phyloP scores from a whole-genome alignment of 106 monocot genomes.

The Dioscorea zingiberensis region DNA sequence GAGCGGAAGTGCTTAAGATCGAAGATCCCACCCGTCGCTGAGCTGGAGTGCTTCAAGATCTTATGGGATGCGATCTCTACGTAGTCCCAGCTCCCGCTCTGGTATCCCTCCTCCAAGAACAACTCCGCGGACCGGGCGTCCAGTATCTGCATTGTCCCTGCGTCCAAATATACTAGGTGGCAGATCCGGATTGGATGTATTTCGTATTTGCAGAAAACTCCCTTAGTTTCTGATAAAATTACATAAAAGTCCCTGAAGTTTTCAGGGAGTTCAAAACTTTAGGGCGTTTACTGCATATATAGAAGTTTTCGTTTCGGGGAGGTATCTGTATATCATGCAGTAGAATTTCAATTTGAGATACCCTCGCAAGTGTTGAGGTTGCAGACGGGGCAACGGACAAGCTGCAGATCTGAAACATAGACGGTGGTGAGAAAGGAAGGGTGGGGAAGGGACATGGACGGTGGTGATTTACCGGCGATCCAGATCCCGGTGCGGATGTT shows the following conservation, averaged over 20 bases:
- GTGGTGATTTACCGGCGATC: constrained; percentile 45
- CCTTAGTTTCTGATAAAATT: too few relatives aligned
- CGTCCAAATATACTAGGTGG: not conserved
- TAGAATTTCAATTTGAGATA: constrained; percentile 1
- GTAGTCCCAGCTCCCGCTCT: constrained; percentile 54
- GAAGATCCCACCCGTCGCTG: constrained; percentile 65
- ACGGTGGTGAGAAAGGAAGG: not conserved
- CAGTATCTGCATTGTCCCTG: constrained; percentile 91
- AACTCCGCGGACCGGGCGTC: constrained; percentile 74
- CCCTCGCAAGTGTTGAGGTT: constrained; percentile 75
- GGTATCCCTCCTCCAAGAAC: constrained; percentile 67
- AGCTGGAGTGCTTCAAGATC: constrained; percentile 26
- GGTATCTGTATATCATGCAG: too few relatives aligned
- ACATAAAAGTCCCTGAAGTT: too few relatives aligned
- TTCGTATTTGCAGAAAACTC: too few relatives aligned
- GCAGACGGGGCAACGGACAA: constrained; percentile 65
- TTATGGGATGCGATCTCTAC: constrained; percentile 54
- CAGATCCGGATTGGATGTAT: too few relatives aligned
- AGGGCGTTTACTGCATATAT: too few relatives aligned
- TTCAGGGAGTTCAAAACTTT: too few relatives aligned
- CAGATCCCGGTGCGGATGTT: constrained; percentile 53
- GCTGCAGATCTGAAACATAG: constrained; percentile 52
- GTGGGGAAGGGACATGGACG: not conserved
- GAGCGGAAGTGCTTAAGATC: constrained; percentile 44
- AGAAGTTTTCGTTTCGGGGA: too few relatives aligned